Base-by-base conservation (phyloP, 306 rosid genomes). In the Vachellia pachyceras region DNA sequence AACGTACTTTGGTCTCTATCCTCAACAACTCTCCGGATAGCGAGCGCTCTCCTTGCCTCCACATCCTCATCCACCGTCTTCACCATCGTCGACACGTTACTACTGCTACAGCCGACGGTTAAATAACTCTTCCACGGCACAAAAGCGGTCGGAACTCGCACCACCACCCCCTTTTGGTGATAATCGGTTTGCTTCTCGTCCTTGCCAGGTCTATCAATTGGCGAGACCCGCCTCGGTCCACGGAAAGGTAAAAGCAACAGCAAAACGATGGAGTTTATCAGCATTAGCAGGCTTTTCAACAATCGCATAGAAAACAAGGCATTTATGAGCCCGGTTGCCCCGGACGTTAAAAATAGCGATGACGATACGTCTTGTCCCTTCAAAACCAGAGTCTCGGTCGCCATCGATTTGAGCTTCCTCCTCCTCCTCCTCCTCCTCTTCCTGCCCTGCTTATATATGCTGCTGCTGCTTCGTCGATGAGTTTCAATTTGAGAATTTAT, bases 231-330 rank as follows among this genome's bases (percentile, higher is more conserved):
- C 72, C 76, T 86, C 23, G 85, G 78, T 6, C 93, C 94, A 3
- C 97, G 88, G 75, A 95, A 93, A 0, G 97, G 99, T 6, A 87
- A 44, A 63, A 90, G n/a, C 71, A 93, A 54, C 36, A 91, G 46
- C 86, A 91, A 73, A 3, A 90, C 58, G 61, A 85, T 80, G 4
- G 96, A 87, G 75, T 83, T 75, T 40, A 91, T 77, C 67, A 95
- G 64, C 89, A 83, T 69, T 68, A 91, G 41, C 69, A 93, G 23
- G 69, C 89, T 90, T 85, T 85, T 87, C 86, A 90, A 70, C 2
- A 90, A 87, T 37, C 87, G 90, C 13, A 79, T 37, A 8, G 98
- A 89, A 52, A 88, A 78, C 74, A 91, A 44, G 44, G 95, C 95
- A 76, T 44, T 83, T 41, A 92, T 64, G 10, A 94, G 80, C 3